Evolutionary conservation across 208 protist species (phyloP).

Genomic region (Acanthamoeba pearcei): DNA sequence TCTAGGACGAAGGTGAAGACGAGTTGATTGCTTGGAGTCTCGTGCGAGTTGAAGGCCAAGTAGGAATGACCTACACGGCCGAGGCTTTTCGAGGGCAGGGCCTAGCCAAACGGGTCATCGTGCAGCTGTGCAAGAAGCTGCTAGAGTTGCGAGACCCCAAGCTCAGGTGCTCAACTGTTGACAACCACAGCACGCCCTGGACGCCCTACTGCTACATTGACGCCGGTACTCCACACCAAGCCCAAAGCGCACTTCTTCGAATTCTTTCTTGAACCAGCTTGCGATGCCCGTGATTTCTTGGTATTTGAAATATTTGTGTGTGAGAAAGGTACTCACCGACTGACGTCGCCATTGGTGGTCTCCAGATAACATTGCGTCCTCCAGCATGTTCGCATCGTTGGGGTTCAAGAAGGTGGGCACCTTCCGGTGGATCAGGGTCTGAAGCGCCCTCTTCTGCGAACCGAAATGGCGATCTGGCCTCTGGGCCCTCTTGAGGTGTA

Average conservation of each 20-base stretch:
- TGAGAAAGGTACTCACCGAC: neutral
- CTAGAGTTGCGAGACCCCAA: neutral
- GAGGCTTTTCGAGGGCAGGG: neutral
- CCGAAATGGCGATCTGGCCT: too few species aligned
- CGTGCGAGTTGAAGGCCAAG: neutral
- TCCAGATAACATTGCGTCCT: neutral
- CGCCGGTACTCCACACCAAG: neutral
- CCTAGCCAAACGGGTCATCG: neutral
- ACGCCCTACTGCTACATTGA: slow-evolving; percentile 45
- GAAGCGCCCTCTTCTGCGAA: neutral
- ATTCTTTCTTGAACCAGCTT: neutral
- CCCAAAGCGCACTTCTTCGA: neutral
- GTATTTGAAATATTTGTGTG: neutral
- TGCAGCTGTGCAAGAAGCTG: neutral
- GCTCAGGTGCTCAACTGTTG: neutral
- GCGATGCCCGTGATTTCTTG: neutral
- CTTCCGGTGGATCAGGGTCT: neutral
- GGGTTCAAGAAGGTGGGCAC: slow-evolving; percentile 25
- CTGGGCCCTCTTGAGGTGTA: too few species aligned
- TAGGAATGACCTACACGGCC: slow-evolving; percentile 13
- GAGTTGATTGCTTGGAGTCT: neutral
- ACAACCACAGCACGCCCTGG: slow-evolving; percentile 14
- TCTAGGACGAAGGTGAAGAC: neutral
- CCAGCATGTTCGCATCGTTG: neutral
- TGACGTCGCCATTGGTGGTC: neutral